Percentiles rank a stretch among this genome's conserved stretches.
These are phyloP conservation scores for Ambrosia hybrid DNA, from an alignment of 140 eudicot genomes.

Conservation along the genomic window DNA sequence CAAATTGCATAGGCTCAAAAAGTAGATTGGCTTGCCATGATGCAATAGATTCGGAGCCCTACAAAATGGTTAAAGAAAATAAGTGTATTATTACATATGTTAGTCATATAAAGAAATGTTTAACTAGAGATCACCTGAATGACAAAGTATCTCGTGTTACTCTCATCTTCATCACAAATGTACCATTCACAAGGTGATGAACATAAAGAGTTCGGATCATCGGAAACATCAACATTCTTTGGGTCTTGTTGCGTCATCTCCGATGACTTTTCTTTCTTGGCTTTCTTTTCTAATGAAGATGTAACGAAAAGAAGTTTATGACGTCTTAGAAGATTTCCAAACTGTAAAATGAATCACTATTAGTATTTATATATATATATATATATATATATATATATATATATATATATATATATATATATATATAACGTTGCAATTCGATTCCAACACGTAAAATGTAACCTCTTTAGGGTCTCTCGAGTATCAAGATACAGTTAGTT, in stretches of 20 bases:
- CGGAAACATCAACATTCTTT: constrained; percentile 46
- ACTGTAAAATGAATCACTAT: constrained; percentile 34
- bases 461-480: neutral
- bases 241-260: constrained; percentile 20
- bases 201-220: constrained; percentile 54
- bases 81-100: too few species aligned
- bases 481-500: neutral
- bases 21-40: constrained; percentile 82
- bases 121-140: constrained; percentile 59
- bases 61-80: constrained; percentile 13
- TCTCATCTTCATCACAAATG: constrained; percentile 78
- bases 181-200: constrained; percentile 95
- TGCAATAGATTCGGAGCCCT: constrained; percentile 80
- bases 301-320: constrained; percentile 65
- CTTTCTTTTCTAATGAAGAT: constrained; percentile 75
- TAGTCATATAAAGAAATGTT: neutral
- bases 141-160: constrained; percentile 71
- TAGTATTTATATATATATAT: too few species aligned
- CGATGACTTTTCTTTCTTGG: constrained; percentile 39
- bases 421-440: neutral
- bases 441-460: neutral
- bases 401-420: too few species aligned
- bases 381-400: too few species aligned
- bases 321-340: constrained; percentile 54
- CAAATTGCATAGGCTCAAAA: constrained; percentile 69